Evolutionary conservation across 2,329 filamentous ascomycete genomes (phyloP), one percentile per base, ranked within the genome.

Genomic region (Talaromyces sp.): DNA sequence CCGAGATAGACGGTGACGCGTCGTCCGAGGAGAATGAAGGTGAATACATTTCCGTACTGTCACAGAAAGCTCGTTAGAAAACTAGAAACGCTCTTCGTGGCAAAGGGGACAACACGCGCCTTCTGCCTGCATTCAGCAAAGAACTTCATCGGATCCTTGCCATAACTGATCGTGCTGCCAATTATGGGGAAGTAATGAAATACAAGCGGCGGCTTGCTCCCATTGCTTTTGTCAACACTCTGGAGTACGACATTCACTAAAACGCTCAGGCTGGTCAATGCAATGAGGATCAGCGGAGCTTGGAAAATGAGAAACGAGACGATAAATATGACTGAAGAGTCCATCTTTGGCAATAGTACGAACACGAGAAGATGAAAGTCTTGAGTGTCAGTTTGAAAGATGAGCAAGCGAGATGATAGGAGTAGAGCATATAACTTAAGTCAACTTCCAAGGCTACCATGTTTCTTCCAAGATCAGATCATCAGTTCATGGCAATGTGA

Each of bases 1-100:
- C 93, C 92, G 67, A 96, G 81, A 71, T 88, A 93, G 51, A 96
- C 92, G 3, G 93, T 96, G 56, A 91, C 95, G 80, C 92, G 94
- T 83, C 91, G 93, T 72, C 93, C 92, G 62, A 96, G 88, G 59
- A 96, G 86, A 67, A 96, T 82, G 74, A 96, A 96, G 19, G 93
- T 96, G 77, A 95, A 96, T 74, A 93, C 88, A 79, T 96, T 91
- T 75, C 93, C 93, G 76, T 94, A 91, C 90, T 93, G 69, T 56
- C 56, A 58, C 40, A 49, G 25, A 17, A 34, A 5, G 11, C 27
- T 29, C 2, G 22, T 22, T 7, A 36, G 13, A 17, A n/a, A 38
- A 22, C 1, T 3, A 17, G 13, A 17, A 4, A 1, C 13, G n/a
- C 3, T 5, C 1, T 11, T 13, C 2, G 15, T 5, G 51, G n/a